Evolutionary conservation across 345 rosid genomes (phyloP).

Genomic region (Cardamine occulta): DNA sequence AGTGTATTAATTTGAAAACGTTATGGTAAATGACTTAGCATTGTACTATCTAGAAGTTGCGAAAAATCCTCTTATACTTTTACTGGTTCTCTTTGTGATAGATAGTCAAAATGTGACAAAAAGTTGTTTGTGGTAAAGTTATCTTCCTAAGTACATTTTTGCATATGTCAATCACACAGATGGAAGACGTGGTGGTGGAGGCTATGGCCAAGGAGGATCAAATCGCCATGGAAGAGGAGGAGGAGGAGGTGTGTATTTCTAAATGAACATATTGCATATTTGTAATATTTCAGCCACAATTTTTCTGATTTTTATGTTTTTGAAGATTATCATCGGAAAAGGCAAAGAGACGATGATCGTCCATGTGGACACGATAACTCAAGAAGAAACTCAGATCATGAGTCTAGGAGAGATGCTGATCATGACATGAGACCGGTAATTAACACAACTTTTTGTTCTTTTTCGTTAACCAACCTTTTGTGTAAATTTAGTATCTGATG

Average conservation of each 20-base stretch:
- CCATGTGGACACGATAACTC: constrained; percentile 57
- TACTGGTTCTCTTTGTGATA: neutral
- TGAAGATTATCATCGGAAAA: constrained; percentile 77
- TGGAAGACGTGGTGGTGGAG: constrained; percentile 66
- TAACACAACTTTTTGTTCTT: neutral
- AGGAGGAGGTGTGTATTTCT: constrained; percentile 52
- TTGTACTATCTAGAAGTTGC: neutral
- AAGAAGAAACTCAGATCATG: constrained; percentile 70
- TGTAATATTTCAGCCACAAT: neutral
- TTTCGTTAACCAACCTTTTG: neutral
- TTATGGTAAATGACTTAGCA: neutral
- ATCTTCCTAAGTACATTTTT: constrained; percentile 10
- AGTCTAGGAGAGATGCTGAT: constrained; percentile 43
- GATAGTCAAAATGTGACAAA: constrained; percentile 1
- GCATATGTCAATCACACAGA: constrained; percentile 52
- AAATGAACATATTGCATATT: neutral
- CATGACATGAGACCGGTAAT: constrained; percentile 45
- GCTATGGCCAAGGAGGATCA: constrained; percentile 70
- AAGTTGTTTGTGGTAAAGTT: neutral
- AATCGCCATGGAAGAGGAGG: constrained; percentile 69
- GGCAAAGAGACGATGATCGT: constrained; percentile 87
- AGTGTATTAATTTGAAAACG: neutral
- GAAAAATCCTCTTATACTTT: neutral
- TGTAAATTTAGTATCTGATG: neutral
- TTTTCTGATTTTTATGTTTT: neutral